Base-by-base conservation (phyloP, 306 rosid genomes). In the Acacia acuminata region DNA sequence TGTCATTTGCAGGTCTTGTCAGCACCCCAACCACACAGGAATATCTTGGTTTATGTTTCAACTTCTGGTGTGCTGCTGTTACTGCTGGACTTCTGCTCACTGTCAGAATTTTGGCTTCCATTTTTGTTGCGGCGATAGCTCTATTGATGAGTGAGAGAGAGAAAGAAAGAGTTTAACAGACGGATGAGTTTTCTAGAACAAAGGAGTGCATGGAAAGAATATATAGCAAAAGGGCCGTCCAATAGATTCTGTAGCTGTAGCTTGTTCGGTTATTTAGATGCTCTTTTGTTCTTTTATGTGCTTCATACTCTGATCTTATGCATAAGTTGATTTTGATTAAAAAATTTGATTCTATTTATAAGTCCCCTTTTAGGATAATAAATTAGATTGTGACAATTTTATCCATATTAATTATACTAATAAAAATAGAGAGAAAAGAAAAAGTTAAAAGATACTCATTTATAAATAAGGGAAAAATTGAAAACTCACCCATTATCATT, bases 71-170 rank as follows among this genome's bases (percentile, higher is more conserved):
- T 75, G 85, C n/a, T 77, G 76, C 72, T 75, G 82, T 79, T 60
- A 75, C 74, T 66, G 82, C 51, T 69, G 87, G 83, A 50, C 73
- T 74, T 42, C 56, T 82, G 78, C 79, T 84, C 27, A 73, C 83
- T 11, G 79, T 53, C 22, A 85, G 47, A 71, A 82, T 58, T 43
- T 88, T 88, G 58, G 88, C 78, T 79, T 92, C 99, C 99, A 96
- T 96, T 55, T 81, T 8, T 68, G 63, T 27, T 15, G 27, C 42
- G 34, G 8, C 6, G 82, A 66, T 78, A 69, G 78, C 73, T 72
- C n/a, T 69, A 78, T 55, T 58, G 30, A 48, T 71, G 76, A 50
- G 47, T 60, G 71, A 83, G 44, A 61, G 72, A 76, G 12, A 65
- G 40, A 53, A 67, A 75, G 47, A 68, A 65, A 9, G 71, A 79